These are phyloP conservation scores for Rhododendron kiyosumense DNA, from an alignment of 148 eudicot species.

Conservation along the genomic window DNA sequence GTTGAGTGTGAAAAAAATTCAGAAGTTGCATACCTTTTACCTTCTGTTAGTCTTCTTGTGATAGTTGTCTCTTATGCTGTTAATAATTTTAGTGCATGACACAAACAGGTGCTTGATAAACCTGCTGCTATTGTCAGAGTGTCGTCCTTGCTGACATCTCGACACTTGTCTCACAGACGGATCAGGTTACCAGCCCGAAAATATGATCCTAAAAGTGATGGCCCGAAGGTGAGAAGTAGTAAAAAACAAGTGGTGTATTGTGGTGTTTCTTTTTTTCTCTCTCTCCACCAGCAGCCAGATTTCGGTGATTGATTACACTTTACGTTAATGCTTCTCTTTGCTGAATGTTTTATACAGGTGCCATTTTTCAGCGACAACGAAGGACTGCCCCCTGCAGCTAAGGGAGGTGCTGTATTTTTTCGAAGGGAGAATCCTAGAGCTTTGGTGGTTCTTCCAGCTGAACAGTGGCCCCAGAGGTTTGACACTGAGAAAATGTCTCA, in stretches of 20 bases:
- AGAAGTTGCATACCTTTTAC: neutral
- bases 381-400: slow-evolving; percentile 16
- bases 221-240: slow-evolving; percentile 46
- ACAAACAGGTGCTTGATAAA: slow-evolving; percentile 46
- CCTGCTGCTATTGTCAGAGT: slow-evolving; percentile 33
- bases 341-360: slow-evolving; percentile 28
- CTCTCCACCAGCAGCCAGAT: neutral
- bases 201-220: slow-evolving; percentile 37
- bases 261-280: neutral
- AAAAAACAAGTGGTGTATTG: neutral
- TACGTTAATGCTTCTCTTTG: neutral
- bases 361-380: slow-evolving; percentile 40
- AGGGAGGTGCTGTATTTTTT: slow-evolving; percentile 16
- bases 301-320: neutral
- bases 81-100: neutral
- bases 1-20: neutral
- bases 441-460: slow-evolving; percentile 25
- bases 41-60: neutral
- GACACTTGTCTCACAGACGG: slow-evolving; percentile 33
- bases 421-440: slow-evolving; percentile 58
- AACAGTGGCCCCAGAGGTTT: slow-evolving; percentile 9
- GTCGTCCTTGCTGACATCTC: slow-evolving; percentile 31
- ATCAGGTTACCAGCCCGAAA: slow-evolving; percentile 34
- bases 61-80: neutral
- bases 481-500: slow-evolving; percentile 17